Evolutionary conservation across 2,329 filamentous ascomycete species (phyloP).

Genomic region (Aspergillus novofumigatus): DNA sequence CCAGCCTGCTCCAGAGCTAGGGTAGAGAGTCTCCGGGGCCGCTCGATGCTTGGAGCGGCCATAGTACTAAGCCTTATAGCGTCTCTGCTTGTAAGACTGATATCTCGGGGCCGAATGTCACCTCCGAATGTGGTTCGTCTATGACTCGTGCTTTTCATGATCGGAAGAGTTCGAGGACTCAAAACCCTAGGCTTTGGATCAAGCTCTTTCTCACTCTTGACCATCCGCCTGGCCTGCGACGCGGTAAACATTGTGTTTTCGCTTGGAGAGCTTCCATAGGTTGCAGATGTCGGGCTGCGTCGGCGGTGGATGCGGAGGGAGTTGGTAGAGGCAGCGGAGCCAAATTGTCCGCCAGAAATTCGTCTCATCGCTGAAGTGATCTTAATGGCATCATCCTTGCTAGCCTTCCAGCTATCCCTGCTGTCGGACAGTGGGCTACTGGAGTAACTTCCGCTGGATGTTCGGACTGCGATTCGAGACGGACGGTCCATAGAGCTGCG

Average conservation of each 20-base stretch:
- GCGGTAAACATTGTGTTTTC: conserved; percentile 61
- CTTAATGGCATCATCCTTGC: conserved; percentile 49
- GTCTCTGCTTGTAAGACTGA: conserved; percentile 36
- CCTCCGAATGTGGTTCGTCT: conserved; percentile 41
- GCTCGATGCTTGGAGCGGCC: conserved; percentile 32
- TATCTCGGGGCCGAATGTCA: conserved; percentile 38
- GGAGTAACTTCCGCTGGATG: conserved; percentile 34
- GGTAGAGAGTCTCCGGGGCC: conserved; percentile 28
- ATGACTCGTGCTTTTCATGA: conserved; percentile 50
- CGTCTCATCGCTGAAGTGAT: conserved; percentile 56
- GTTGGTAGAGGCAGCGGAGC: conserved; percentile 34
- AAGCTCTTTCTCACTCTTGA: conserved; percentile 56
- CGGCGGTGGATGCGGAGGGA: conserved; percentile 47
- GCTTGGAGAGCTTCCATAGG: conserved; percentile 50
- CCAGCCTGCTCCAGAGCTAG: conserved; percentile 23
- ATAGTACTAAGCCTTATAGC: conserved; percentile 36
- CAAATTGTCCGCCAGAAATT: conserved; percentile 45
- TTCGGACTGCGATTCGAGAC: conserved; percentile 37
- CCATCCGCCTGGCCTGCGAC: conserved; percentile 63
- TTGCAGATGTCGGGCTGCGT: conserved; percentile 51
- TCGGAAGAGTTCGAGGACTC: conserved; percentile 56
- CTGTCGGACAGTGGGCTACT: conserved; percentile 42
- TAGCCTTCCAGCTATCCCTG: conserved; percentile 47
- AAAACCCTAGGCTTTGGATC: conserved; percentile 55
- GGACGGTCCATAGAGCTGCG: conserved; percentile 41